These are phyloP conservation scores for Scedosporium minutisporum DNA, from an alignment of 2,329 filamentous ascomycete genomes.

Conservation along the genomic window DNA sequence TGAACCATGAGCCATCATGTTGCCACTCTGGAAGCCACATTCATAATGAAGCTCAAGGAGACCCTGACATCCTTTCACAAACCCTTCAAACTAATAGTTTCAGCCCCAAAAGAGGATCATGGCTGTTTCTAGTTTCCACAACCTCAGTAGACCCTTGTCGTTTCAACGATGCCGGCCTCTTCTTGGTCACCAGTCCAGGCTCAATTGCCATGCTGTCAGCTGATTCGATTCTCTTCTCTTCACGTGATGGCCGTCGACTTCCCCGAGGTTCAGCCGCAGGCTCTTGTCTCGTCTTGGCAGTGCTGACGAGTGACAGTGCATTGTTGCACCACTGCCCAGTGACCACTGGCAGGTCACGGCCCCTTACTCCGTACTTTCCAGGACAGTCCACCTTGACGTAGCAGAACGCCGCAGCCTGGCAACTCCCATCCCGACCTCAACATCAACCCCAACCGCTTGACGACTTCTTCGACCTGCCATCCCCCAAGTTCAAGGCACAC, in stretches of 20 bases:
- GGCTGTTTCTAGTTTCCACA: no score
- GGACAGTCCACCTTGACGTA: neutral
- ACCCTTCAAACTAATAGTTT: no score
- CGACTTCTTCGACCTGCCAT: neutral
- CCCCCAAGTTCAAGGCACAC: neutral
- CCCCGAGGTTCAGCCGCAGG: constrained; percentile 5
- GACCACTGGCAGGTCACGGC: neutral
- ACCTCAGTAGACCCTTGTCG: no score
- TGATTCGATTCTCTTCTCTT: neutral
- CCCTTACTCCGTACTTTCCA: neutral
- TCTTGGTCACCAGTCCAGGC: neutral
- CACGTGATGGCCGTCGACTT: neutral
- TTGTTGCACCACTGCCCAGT: neutral
- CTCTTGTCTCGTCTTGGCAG: constrained; percentile 6
- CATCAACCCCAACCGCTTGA: neutral
- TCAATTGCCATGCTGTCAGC: neutral
- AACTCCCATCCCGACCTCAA: neutral
- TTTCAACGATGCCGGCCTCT: neutral
- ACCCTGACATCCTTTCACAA: no score
- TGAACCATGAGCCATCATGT: no score
- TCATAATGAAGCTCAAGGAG: no score
- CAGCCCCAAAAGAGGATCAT: no score
- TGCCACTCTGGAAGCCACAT: no score
- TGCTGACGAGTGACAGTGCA: constrained; percentile 5
- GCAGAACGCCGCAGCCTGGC: constrained; percentile 4